Base-by-base conservation (phyloP, 75 land plant genomes). In the Pinus tabuliformis region DNA sequence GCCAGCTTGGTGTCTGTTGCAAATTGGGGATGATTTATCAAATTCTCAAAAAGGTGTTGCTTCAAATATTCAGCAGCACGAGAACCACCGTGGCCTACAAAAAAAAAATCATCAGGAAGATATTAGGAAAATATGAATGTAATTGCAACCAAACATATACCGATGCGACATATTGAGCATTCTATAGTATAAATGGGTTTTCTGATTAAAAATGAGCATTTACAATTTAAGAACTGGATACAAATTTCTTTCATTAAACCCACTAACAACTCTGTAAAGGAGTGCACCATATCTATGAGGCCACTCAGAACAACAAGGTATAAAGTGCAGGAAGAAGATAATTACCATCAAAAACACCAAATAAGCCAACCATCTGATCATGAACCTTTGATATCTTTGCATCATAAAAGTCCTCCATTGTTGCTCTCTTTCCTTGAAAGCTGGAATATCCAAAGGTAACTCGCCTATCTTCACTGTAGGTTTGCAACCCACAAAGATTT, bases 11-110 rank as follows among this genome's bases (percentile, higher is more conserved):
- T 91, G 79, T 95, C 87, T 33, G 83, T 78, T 58, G 84, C 74
- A 77, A 95, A 95, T 60, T 89, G 66, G 73, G 98, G 96, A 86
- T 93, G 98, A 57, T 88, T 89, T 81, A 88, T 75, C 42, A 95
- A 83, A 79, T 95, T 95, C 73, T 95, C 92, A 84, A 95, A 91
- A 58, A 95, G 90, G 62, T 93, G 87, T 36, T 89, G 78, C 85
- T 93, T 91, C 77, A 95, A 82, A 83, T 83, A 95, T 75, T 95
- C 96, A 33, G 98, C 96, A 75, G 98, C 96, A 62, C 92, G 90
- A 59, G 91, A 85, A 39, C 98, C 98, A 58, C 98, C 96, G 76
- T 95, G 98, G 66, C 97, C 97, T 94, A 78, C 22, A 72, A 49
- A 13, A 8, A 57, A 37, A 4, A 76, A 57, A 74, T n/a, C 33